These are phyloP conservation scores for Xylaria intraflava DNA, from an alignment of 495 filamentous ascomycete genomes.

Conservation along the genomic window DNA sequence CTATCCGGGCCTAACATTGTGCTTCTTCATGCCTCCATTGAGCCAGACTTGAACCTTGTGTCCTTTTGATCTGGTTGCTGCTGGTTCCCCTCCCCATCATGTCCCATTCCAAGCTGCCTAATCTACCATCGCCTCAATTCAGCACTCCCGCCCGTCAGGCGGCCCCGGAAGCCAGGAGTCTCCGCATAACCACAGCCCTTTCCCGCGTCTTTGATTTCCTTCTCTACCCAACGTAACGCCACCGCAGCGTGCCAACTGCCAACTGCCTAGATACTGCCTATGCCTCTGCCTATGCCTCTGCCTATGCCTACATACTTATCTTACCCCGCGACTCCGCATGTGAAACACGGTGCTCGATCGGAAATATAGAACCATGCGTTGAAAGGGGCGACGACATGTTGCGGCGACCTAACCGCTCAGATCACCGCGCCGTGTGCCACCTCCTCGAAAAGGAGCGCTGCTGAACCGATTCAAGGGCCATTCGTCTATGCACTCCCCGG, in stretches of 20 bases:
- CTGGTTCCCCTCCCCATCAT: neutral
- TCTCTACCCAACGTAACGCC: neutral
- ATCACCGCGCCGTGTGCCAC: too few relatives aligned
- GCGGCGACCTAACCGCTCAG: too few relatives aligned
- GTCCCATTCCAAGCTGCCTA: neutral
- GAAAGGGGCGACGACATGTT: too few relatives aligned
- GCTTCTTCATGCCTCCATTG: neutral
- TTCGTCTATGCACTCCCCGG: neutral
- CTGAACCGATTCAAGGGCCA: too few relatives aligned
- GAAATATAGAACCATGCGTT: conserved; percentile 10
- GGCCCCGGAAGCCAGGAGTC: neutral
- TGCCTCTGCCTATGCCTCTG: too few relatives aligned
- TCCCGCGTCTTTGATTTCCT: neutral
- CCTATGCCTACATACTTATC: too few relatives aligned
- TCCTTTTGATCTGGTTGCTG: neutral
- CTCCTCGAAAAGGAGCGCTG: neutral
- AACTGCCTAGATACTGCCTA: too few relatives aligned
- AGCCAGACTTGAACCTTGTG: conserved; percentile 6
- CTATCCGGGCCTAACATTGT: neutral
- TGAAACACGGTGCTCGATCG: conserved; percentile 4
- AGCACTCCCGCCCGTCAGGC: neutral
- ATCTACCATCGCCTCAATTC: neutral
- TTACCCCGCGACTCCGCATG: conserved; percentile 13
- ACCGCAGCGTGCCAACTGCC: too few relatives aligned
- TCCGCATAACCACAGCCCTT: neutral